A percentile compares a stretch with the other conserved stretches of the same genome.
Conservation (phyloP, 306 rosid genomes). For the Quercus gilva region DNA sequence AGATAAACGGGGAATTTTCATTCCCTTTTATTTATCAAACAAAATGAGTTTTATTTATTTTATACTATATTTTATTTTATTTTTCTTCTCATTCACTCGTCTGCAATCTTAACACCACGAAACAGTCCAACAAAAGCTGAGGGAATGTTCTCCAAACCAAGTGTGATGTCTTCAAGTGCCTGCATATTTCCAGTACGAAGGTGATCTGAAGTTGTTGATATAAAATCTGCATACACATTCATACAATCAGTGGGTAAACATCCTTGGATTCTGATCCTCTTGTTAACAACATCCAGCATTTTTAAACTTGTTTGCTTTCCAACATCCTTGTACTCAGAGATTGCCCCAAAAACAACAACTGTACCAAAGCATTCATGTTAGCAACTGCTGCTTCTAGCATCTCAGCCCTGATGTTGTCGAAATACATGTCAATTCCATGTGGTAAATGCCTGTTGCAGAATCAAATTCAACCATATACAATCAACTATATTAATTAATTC, state of each 20-base stretch:
- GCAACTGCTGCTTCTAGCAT: constrained; percentile 64
- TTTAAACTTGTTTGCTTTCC: constrained; percentile 41
- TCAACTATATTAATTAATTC: no score
- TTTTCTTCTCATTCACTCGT: constrained; percentile 14
- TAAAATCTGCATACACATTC: constrained; percentile 38
- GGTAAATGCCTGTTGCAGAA: constrained; percentile 53
- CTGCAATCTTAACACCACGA: constrained; percentile 26
- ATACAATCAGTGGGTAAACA: constrained; percentile 45
- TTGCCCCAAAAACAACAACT: constrained; percentile 60
- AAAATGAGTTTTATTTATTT: background rate
- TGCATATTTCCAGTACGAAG: constrained; percentile 39
- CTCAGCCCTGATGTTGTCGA: constrained; percentile 69
- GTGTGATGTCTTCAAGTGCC: constrained; percentile 51
- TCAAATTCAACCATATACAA: background rate
- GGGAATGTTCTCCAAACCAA: constrained; percentile 58
- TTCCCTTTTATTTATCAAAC: background rate
- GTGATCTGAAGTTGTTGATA: constrained; percentile 34
- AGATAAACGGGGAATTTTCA: background rate
- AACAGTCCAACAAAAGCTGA: constrained; percentile 49
- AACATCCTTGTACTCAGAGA: constrained; percentile 48
- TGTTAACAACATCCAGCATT: constrained; percentile 59
- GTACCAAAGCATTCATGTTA: constrained; percentile 65
- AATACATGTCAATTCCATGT: constrained; percentile 68
- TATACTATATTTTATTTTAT: no score
- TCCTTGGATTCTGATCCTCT: constrained; percentile 57